Evolutionary conservation across 2,329 filamentous ascomycete genomes (phyloP).

Genomic region (Pseudomassariella vexata): DNA sequence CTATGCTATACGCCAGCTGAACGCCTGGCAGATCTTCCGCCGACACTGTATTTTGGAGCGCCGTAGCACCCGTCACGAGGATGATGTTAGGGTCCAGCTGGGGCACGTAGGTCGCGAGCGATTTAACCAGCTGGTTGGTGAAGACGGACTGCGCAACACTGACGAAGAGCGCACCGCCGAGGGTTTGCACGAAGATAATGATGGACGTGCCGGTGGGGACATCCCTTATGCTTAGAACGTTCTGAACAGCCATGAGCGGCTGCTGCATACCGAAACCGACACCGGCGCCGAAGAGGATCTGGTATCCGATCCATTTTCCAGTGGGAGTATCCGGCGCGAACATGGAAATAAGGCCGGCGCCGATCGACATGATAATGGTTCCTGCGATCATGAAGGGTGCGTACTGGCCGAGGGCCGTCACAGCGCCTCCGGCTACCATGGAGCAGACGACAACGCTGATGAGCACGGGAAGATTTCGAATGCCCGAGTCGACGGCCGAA

Average conservation of each 20-base stretch:
- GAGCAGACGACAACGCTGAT: constrained; percentile 23
- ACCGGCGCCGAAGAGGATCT: constrained; percentile 33
- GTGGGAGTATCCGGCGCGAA: constrained; percentile 23
- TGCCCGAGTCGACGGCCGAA: constrained; percentile 26
- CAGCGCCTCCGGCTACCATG: constrained; percentile 18
- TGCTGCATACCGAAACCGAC: constrained; percentile 34
- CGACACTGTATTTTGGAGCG: constrained; percentile 23
- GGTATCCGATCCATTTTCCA: constrained; percentile 35
- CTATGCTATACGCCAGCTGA: constrained; percentile 36
- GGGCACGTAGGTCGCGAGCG: constrained; percentile 29
- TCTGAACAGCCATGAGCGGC: constrained; percentile 35
- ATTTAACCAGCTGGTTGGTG: constrained; percentile 36
- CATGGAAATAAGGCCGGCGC: constrained; percentile 33
- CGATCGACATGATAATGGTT: constrained; percentile 23
- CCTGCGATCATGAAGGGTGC: constrained; percentile 31
- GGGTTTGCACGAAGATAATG: constrained; percentile 35
- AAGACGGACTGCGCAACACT: constrained; percentile 46
- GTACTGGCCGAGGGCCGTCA: constrained; percentile 30
- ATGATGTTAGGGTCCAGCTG: constrained; percentile 25
- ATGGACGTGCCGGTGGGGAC: constrained; percentile 20
- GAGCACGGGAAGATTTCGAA: constrained; percentile 28
- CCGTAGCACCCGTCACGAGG: constrained; percentile 30
- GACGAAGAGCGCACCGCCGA: constrained; percentile 43
- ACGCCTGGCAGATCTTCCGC: constrained; percentile 26
- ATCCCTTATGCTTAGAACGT: constrained; percentile 24